phyloP scores from a whole-genome alignment of 495 filamentous ascomycete species.

The Coniosporium apollinis region DNA sequence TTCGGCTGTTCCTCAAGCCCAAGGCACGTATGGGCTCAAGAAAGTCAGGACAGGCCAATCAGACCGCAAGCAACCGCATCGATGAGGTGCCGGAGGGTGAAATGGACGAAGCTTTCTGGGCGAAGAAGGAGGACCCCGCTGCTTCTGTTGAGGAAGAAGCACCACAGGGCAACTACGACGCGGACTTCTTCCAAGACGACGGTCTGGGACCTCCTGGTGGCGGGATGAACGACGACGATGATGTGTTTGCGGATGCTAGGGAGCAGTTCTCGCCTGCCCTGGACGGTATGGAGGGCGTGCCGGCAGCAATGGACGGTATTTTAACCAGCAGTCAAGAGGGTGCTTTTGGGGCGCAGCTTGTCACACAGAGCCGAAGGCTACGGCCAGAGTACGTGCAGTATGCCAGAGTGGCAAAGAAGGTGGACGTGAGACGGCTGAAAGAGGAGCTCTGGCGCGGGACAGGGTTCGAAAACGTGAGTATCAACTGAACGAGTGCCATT shows the following conservation, averaged over 20 bases:
- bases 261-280: conserved; percentile 71
- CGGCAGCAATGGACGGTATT: conserved; percentile 18
- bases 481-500: conserved; percentile 1
- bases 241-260: conserved; percentile 77
- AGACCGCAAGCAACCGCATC: conserved; percentile 22
- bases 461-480: conserved; percentile 34
- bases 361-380: conserved; percentile 69
- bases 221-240: conserved; percentile 58
- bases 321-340: conserved; percentile 27
- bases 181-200: conserved; percentile 95
- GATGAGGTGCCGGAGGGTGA: conserved; percentile 49
- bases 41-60: conserved; percentile 23
- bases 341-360: conserved; percentile 80
- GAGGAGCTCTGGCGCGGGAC: conserved; percentile 92
- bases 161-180: conserved; percentile 63
- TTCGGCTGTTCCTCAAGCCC: conserved; percentile 86
- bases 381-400: conserved; percentile 95
- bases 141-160: conserved; percentile 16
- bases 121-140: conserved; percentile 44
- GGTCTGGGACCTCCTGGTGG: conserved; percentile 53
- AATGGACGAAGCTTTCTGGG: conserved; percentile 95
- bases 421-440: conserved; percentile 89
- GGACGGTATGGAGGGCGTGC: conserved; percentile 30
- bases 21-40: conserved; percentile 57
- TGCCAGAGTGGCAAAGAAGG: conserved; percentile 92